Conservation (phyloP, 352 stramenopile genomes). For the Globisporangium nunn region DNA sequence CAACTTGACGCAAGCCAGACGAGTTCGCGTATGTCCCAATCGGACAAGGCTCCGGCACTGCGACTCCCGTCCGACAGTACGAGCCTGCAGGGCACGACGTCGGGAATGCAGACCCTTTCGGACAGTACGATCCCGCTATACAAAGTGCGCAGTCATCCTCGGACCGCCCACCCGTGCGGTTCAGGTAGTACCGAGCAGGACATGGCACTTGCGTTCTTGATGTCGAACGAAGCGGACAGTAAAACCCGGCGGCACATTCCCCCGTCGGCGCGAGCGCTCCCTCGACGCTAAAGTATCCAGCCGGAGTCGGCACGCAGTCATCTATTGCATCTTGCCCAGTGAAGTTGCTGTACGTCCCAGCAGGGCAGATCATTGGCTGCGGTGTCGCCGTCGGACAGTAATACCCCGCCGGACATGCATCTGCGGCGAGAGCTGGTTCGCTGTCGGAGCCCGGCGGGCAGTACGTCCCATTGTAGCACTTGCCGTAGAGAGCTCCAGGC, state of each 20-base stretch:
- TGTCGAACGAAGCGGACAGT: constrained; percentile 71
- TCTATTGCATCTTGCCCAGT: constrained; percentile 65
- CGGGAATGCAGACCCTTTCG: constrained; percentile 52
- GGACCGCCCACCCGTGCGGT: constrained; percentile 41
- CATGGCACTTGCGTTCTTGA: constrained; percentile 70
- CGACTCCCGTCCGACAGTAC: constrained; percentile 83
- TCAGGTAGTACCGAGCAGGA: constrained; percentile 70
- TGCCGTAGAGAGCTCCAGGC: constrained; percentile 53
- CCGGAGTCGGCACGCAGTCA: constrained; percentile 67
- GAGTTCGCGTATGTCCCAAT: constrained; percentile 87
- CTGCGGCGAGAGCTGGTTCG: constrained; percentile 57
- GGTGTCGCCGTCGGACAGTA: constrained; percentile 73
- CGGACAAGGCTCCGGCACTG: constrained; percentile 75
- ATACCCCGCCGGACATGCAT: constrained; percentile 76
- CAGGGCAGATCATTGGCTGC: constrained; percentile 64
- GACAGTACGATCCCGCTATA: constrained; percentile 60
- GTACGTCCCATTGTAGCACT: constrained; percentile 87
- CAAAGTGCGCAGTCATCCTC: constrained; percentile 75
- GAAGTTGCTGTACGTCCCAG: constrained; percentile 81
- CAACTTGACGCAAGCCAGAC: constrained; percentile 58
- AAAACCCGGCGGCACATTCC: constrained; percentile 68
- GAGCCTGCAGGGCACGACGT: constrained; percentile 69
- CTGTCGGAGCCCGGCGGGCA: constrained; percentile 59
- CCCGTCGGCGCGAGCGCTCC: constrained; percentile 51
- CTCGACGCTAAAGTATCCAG: constrained; percentile 62